Evolutionary conservation across 805 yeast genomes (phyloP).

Genomic region (Yamadazyma tumulicola): DNA sequence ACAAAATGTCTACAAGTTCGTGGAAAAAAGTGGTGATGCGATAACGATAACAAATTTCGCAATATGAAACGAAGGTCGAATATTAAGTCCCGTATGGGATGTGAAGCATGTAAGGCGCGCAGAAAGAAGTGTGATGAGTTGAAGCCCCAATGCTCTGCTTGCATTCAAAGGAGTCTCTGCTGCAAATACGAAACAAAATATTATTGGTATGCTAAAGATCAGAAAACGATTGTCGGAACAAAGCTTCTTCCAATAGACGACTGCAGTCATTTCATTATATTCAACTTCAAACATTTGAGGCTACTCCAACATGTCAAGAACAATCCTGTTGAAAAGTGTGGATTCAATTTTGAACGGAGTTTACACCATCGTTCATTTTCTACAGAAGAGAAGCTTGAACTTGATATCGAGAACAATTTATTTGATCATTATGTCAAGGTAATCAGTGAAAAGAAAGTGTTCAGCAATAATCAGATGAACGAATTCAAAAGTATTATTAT

Average conservation of each 20-base stretch:
- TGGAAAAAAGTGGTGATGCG: too few relatives aligned
- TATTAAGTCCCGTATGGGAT: slow-evolving; percentile 50
- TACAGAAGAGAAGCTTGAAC: not conserved
- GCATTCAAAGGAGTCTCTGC: slow-evolving; percentile 41
- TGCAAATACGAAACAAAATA: slow-evolving; percentile 32
- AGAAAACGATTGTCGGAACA: slow-evolving; percentile 6
- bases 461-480: slow-evolving; percentile 17
- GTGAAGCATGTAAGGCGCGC: slow-evolving; percentile 62
- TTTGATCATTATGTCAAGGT: slow-evolving; percentile 20
- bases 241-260: not conserved
- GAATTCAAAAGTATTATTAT: slow-evolving; percentile 23
- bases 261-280: not conserved
- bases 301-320: slow-evolving; percentile 12
- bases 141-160: slow-evolving; percentile 48
- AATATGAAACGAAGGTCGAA: slow-evolving; percentile 3
- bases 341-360: not conserved
- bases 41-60: too few relatives aligned
- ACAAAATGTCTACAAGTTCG: too few relatives aligned
- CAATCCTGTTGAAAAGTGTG: slow-evolving; percentile 10
- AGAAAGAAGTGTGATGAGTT: slow-evolving; percentile 56
- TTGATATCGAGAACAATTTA: slow-evolving; percentile 6
- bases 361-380: too few relatives aligned
- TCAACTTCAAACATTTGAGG: slow-evolving; percentile 1
- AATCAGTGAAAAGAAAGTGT: slow-evolving; percentile 19
- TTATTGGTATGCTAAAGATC: slow-evolving; percentile 17